Evolutionary conservation across 1,139 yeast species (phyloP).

Genomic region (Sugiyamaella neomexicana): DNA sequence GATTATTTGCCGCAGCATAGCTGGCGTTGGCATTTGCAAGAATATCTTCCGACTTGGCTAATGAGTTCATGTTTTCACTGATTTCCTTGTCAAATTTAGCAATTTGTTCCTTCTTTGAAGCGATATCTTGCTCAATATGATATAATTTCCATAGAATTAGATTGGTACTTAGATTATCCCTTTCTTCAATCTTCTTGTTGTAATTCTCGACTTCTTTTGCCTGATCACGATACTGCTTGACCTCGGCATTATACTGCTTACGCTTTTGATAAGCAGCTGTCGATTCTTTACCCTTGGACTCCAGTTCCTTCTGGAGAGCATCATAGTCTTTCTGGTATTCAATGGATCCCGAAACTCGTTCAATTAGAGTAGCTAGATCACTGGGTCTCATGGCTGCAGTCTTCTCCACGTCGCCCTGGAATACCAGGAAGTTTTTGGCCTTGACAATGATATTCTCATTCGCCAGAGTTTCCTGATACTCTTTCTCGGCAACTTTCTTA

Average conservation of each 20-base stretch:
- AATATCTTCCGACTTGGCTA: conserved; percentile 21
- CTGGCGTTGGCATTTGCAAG: conserved; percentile 24
- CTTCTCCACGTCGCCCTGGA: conserved; percentile 96
- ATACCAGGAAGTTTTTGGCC: conserved; percentile 89
- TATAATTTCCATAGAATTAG: conserved; percentile 65
- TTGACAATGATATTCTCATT: conserved; percentile 82
- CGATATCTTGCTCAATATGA: conserved; percentile 57
- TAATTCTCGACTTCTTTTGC: conserved; percentile 69
- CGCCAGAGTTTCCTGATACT: conserved; percentile 66
- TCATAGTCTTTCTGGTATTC: conserved; percentile 72
- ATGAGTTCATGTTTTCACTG: conserved; percentile 35
- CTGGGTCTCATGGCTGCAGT: conserved; percentile 84
- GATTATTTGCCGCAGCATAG: conserved; percentile 26
- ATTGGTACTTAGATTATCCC: conserved; percentile 48
- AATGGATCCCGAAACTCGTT: conserved; percentile 78
- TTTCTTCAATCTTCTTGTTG: conserved; percentile 52
- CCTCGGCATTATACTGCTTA: conserved; percentile 71
- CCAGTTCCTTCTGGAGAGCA: conserved; percentile 61
- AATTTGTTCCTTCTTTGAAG: conserved; percentile 28
- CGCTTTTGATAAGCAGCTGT: conserved; percentile 68
- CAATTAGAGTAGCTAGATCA: conserved; percentile 73
- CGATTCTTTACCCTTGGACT: conserved; percentile 57
- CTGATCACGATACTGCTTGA: conserved; percentile 78
- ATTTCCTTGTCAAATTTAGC: conserved; percentile 35
- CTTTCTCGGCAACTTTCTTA: conserved; percentile 58